phyloP scores from a whole-genome alignment of 139 green algal genomes.

The Pleodorina starrii region DNA sequence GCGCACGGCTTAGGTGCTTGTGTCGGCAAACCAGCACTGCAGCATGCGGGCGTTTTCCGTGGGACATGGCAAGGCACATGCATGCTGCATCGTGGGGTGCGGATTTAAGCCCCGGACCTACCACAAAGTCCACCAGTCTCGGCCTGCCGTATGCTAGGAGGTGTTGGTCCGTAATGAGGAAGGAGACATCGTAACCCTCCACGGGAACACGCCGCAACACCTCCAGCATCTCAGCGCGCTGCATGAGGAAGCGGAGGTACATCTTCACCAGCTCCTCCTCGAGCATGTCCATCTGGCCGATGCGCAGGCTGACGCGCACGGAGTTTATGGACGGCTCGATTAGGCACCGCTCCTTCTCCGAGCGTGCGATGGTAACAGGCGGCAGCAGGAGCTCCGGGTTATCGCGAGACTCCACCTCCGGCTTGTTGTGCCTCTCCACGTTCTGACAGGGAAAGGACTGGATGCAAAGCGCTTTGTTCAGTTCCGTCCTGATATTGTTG shows the following conservation, averaged over 20 bases:
- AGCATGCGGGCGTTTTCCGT: too few relatives aligned
- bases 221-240: conserved; percentile 75
- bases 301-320: conserved; percentile 72
- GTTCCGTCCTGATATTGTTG: conserved; percentile 18
- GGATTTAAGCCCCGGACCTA: too few relatives aligned
- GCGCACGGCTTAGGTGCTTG: too few relatives aligned
- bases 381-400: conserved; percentile 60
- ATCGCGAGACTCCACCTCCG: conserved; percentile 70
- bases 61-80: too few relatives aligned
- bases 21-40: too few relatives aligned
- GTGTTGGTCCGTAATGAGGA: conserved; percentile 79
- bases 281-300: conserved; percentile 64
- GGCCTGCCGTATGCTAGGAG: conserved; percentile 56
- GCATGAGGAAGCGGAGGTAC: conserved; percentile 75
- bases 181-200: conserved; percentile 72
- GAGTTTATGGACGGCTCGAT: conserved; percentile 80
- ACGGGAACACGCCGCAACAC: conserved; percentile 72
- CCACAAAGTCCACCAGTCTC: conserved; percentile 77
- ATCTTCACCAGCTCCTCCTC: conserved; percentile 67
- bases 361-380: conserved; percentile 64
- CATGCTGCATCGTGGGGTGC: too few relatives aligned
- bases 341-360: conserved; percentile 67
- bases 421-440: conserved; percentile 76
- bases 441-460: conserved; percentile 58
- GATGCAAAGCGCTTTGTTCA: conserved; percentile 62